Evolutionary conservation across 2,329 filamentous ascomycete genomes (phyloP).

Genomic region (Trichoderma sp.): DNA sequence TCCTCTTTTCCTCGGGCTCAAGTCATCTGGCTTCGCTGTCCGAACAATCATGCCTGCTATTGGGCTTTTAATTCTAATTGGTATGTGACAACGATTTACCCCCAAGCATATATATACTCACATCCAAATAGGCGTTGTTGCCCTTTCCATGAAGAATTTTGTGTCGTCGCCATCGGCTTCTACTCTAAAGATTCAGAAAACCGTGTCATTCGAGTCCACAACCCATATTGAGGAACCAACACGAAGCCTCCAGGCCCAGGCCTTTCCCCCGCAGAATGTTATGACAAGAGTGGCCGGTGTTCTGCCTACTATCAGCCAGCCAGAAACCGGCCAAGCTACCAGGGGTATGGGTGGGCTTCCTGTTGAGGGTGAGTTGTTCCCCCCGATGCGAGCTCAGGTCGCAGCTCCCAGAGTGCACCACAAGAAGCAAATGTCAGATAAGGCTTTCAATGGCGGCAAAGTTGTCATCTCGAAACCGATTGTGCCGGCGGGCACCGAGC

Average conservation of each 20-base stretch:
- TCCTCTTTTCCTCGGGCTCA: constrained; percentile 49
- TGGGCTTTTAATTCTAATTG: constrained; percentile 48
- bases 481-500: constrained; percentile 33
- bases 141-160: constrained; percentile 32
- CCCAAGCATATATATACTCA: background rate
- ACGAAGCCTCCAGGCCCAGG: constrained; percentile 20
- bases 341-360: constrained; percentile 39
- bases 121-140: constrained; percentile 31
- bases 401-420: constrained; percentile 22
- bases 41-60: constrained; percentile 50
- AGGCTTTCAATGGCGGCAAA: constrained; percentile 35
- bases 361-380: constrained; percentile 42
- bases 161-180: constrained; percentile 5
- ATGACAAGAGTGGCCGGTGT: constrained; percentile 18
- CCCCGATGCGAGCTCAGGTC: constrained; percentile 36
- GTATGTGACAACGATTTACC: constrained; percentile 32
- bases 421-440: constrained; percentile 19
- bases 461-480: constrained; percentile 51
- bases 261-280: background rate
- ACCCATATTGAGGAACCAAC: background rate
- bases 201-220: background rate
- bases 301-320: constrained; percentile 39
- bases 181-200: background rate
- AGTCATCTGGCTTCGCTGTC: constrained; percentile 40
- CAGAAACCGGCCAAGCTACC: constrained; percentile 35